phyloP scores from a whole-genome alignment of 257 asterid species.

The Rauvolfia tetraphylla region DNA sequence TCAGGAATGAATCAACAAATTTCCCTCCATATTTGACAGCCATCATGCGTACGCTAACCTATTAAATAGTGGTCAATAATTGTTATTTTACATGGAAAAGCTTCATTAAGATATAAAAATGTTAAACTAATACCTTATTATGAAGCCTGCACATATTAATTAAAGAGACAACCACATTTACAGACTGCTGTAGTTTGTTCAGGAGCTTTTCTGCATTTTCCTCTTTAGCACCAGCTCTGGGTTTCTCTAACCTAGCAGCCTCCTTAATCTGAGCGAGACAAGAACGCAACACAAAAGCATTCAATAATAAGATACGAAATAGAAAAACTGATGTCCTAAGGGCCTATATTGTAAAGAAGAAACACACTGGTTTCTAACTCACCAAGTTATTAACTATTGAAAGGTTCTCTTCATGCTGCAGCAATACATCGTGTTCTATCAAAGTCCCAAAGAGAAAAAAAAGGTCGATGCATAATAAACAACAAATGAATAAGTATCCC shows the following conservation, averaged over 20 bases:
- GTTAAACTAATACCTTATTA: constrained; percentile 45
- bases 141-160: constrained; percentile 64
- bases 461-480: constrained; percentile 8
- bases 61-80: constrained; percentile 23
- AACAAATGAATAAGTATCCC: constrained; percentile 21
- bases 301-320: neutral
- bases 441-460: constrained; percentile 15
- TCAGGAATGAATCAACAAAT: constrained; percentile 76
- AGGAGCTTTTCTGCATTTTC: constrained; percentile 49
- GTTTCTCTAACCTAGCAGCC: constrained; percentile 49
- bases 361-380: constrained; percentile 24
- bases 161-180: constrained; percentile 63
- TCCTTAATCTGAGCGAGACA: constrained; percentile 50
- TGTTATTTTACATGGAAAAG: constrained; percentile 5
- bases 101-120: constrained; percentile 12
- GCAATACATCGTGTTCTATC: constrained; percentile 24
- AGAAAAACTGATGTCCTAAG: neutral
- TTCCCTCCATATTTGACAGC: constrained; percentile 88
- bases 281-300: neutral
- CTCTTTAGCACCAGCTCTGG: constrained; percentile 43
- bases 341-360: constrained; percentile 6
- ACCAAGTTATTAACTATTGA: constrained; percentile 63
- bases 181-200: constrained; percentile 58
- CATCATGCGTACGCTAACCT: constrained; percentile 75
- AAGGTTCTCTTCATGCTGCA: constrained; percentile 88